Conservation (phyloP, 148 eudicot species). For the Spergularia bocconei region DNA sequence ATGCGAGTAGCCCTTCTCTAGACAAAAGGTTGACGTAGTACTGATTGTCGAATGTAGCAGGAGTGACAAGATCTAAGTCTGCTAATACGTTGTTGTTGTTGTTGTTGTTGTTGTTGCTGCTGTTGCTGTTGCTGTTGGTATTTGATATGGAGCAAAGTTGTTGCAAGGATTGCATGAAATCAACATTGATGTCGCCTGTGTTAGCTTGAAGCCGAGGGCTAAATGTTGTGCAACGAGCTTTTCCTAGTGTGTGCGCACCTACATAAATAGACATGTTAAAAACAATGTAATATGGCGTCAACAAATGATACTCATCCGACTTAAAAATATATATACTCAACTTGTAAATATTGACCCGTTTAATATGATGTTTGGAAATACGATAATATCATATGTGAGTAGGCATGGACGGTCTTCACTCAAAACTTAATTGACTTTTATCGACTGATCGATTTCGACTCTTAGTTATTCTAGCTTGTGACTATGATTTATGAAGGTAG, state of each 20-base stretch:
- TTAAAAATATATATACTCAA: too few species aligned
- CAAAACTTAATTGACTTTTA: too few species aligned
- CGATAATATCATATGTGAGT: too few species aligned
- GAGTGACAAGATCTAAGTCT: constrained; percentile 60
- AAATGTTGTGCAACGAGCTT: constrained; percentile 78
- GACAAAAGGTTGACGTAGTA: constrained; percentile 71
- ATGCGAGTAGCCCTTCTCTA: constrained; percentile 64
- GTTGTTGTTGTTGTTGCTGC: constrained; percentile 5
- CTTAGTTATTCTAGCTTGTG: too few species aligned
- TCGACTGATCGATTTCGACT: too few species aligned
- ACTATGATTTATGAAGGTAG: too few species aligned
- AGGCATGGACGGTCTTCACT: too few species aligned
- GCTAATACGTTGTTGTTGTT: constrained; percentile 38
- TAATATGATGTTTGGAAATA: too few species aligned
- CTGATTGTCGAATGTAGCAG: constrained; percentile 69
- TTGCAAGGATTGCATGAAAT: constrained; percentile 57
- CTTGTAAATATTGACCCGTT: too few species aligned
- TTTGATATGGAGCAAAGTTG: constrained; percentile 43
- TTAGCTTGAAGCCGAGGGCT: constrained; percentile 43
- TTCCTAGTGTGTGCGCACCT: constrained; percentile 92
- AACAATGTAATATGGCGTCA: too few species aligned
- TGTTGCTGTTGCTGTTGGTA: not conserved
- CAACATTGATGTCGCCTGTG: constrained; percentile 38
- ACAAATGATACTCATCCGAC: too few species aligned
- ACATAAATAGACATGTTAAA: not conserved